Conservation (phyloP, 2,329 filamentous ascomycete genomes). For the Lasiodiplodia theobromae region DNA sequence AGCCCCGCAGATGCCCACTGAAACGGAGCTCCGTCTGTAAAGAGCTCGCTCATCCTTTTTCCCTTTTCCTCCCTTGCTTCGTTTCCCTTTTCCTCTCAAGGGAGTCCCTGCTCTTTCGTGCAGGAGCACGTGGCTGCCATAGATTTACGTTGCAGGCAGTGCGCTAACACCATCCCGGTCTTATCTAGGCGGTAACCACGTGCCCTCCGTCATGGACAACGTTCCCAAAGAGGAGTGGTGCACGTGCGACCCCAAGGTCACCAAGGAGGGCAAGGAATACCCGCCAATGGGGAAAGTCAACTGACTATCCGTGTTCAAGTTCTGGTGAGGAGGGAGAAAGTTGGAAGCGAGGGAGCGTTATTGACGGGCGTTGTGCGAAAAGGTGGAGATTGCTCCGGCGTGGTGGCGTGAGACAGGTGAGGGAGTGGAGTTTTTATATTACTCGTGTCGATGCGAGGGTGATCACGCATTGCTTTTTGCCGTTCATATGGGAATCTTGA, state of each 20-base stretch:
- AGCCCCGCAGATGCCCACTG: background rate
- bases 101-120: background rate
- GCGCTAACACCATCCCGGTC: background rate
- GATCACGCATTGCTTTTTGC: background rate
- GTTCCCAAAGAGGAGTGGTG: conserved; percentile 68
- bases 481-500: background rate
- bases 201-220: conserved; percentile 67
- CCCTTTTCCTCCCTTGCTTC: background rate
- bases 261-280: conserved; percentile 67
- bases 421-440: background rate
- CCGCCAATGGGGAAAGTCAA: conserved; percentile 65
- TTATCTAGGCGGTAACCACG: conserved; percentile 58
- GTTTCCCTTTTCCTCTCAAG: background rate
- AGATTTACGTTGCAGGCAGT: background rate
- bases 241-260: conserved; percentile 69
- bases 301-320: conserved; percentile 20
- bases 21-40: background rate
- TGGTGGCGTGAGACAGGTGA: background rate
- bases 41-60: too few relatives aligned
- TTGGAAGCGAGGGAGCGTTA: background rate
- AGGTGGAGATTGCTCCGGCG: background rate
- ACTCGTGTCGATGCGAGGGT: background rate
- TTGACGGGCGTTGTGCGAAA: background rate
- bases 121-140: background rate
- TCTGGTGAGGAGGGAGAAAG: conserved; percentile 1